Conservation (phyloP, 768 basidiomycete genomes). For the Scleroderma citrinum region DNA sequence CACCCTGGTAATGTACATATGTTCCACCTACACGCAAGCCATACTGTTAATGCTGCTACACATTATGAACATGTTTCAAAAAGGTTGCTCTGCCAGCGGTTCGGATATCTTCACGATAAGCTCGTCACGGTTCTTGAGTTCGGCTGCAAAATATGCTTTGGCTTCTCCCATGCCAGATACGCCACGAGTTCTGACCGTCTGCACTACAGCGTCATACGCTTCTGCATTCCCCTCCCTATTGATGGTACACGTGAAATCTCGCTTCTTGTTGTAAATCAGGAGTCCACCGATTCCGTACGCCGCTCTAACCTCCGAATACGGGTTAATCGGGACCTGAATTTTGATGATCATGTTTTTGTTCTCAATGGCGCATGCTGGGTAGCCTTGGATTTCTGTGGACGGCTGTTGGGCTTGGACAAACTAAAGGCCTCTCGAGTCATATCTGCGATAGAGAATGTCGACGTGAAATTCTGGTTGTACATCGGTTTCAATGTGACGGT, state of each 20-base stretch:
- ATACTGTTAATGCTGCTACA: no score
- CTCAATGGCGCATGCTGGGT: constrained; percentile 19
- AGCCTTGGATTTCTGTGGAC: constrained; percentile 11
- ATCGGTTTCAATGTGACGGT: constrained; percentile 43
- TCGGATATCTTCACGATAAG: constrained; percentile 47
- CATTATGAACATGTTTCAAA: no score
- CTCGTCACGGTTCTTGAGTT: constrained; percentile 40
- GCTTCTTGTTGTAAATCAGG: constrained; percentile 48
- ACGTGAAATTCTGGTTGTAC: constrained; percentile 24
- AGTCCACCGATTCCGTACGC: constrained; percentile 20
- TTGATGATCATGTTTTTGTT: constrained; percentile 47
- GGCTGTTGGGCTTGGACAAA: constrained; percentile 19
- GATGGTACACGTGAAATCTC: constrained; percentile 45
- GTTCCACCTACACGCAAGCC: no score
- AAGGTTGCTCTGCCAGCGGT: constrained; percentile 51
- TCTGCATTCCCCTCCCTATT: constrained; percentile 23
- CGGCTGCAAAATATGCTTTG: constrained; percentile 54
- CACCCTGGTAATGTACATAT: no score
- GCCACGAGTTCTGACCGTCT: constrained; percentile 37
- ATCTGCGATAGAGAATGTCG: constrained; percentile 23
- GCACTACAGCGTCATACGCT: constrained; percentile 37
- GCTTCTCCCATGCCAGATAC: constrained; percentile 25
- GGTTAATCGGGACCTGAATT: constrained; percentile 40
- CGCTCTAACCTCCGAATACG: neutral
- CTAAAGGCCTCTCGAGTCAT: constrained; percentile 26